Percentiles rank a stretch among this genome's conserved stretches.
phyloP scores from a whole-genome alignment of 2,329 filamentous ascomycete genomes.

The Hypoxylon sp. region DNA sequence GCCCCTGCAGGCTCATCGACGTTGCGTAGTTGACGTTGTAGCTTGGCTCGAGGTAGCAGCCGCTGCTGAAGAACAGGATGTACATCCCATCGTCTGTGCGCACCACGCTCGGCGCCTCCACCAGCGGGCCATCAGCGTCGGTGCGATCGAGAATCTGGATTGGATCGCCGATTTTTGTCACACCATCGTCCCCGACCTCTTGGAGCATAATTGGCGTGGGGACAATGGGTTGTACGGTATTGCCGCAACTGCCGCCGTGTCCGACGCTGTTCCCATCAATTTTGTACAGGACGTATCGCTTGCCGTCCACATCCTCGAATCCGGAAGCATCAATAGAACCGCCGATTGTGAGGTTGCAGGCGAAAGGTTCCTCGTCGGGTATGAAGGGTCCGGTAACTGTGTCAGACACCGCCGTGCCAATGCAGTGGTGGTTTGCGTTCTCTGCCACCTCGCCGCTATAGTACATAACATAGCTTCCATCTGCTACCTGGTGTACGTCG shows the following conservation, averaged over 20 bases:
- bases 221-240: slow-evolving; percentile 58
- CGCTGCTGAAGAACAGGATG: slow-evolving; percentile 73
- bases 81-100: slow-evolving; percentile 65
- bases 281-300: slow-evolving; percentile 74
- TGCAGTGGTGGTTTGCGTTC: slow-evolving; percentile 65
- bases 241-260: slow-evolving; percentile 61
- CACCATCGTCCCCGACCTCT: slow-evolving; percentile 64
- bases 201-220: slow-evolving; percentile 72
- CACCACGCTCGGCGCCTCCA: slow-evolving; percentile 73
- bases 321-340: slow-evolving; percentile 75
- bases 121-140: slow-evolving; percentile 65
- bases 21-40: slow-evolving; percentile 75
- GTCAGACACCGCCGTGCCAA: slow-evolving; percentile 68
- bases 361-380: slow-evolving; percentile 63
- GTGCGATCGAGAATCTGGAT: slow-evolving; percentile 63
- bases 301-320: slow-evolving; percentile 69
- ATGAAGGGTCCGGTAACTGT: slow-evolving; percentile 67
- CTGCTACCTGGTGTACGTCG: slow-evolving; percentile 66
- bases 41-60: slow-evolving; percentile 67
- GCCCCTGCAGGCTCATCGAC: slow-evolving; percentile 56
- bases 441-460: slow-evolving; percentile 66
- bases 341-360: slow-evolving; percentile 67
- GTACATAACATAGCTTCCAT: slow-evolving; percentile 72
- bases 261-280: slow-evolving; percentile 73
- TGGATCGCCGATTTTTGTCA: slow-evolving; percentile 66